These are phyloP conservation scores for Mayamaea pseudoterrestris DNA, from an alignment of 108 stramenopile genomes.

Conservation along the genomic window DNA sequence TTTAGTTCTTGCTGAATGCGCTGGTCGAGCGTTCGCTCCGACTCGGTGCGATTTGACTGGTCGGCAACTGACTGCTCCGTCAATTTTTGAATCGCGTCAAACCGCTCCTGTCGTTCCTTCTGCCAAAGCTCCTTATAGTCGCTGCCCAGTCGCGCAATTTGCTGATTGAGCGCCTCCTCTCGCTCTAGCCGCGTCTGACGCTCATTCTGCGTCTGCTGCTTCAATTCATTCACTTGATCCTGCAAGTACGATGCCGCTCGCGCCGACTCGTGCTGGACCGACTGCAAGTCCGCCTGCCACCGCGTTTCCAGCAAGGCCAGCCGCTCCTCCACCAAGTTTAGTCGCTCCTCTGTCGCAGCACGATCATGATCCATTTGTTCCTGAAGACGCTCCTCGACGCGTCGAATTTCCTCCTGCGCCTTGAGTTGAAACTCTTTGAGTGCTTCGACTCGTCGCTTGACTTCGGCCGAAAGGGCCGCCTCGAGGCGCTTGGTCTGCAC, in stretches of 20 bases:
- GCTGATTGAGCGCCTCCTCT: constrained; percentile 81
- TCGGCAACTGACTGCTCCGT: constrained; percentile 43
- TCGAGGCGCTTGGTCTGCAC: constrained; percentile 61
- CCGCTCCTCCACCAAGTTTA: constrained; percentile 35
- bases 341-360: constrained; percentile 36
- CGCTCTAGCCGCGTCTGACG: constrained; percentile 57
- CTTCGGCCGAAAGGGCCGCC: constrained; percentile 56
- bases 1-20: constrained; percentile 63
- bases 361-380: constrained; percentile 24
- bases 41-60: constrained; percentile 41
- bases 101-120: constrained; percentile 57
- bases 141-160: constrained; percentile 75
- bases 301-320: constrained; percentile 41
- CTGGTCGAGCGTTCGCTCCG: constrained; percentile 53
- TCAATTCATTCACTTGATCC: constrained; percentile 34
- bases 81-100: constrained; percentile 46
- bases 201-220: constrained; percentile 69
- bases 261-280: constrained; percentile 40
- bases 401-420: constrained; percentile 43
- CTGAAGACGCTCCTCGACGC: constrained; percentile 37
- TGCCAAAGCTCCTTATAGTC: constrained; percentile 50
- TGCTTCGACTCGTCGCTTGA: constrained; percentile 69
- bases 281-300: constrained; percentile 41
- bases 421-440: constrained; percentile 42
- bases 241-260: too few relatives aligned